Base-by-base conservation (phyloP, 2,329 filamentous ascomycete species). In the Aureobasidium pullulans region DNA sequence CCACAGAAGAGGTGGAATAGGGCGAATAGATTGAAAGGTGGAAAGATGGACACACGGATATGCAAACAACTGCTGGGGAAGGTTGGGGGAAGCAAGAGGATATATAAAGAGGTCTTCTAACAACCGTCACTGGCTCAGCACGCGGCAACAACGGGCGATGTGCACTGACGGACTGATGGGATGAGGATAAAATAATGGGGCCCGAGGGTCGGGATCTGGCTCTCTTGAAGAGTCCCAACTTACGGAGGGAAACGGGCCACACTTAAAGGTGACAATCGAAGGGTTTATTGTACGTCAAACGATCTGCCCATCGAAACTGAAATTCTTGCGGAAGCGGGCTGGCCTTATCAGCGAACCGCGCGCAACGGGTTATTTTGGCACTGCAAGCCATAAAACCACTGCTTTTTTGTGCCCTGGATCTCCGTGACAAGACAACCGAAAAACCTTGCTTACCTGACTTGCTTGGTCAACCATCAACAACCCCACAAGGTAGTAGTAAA, bases 251-350 rank as follows among this genome's bases (percentile, higher is more conserved):
- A 61, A 61, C 61, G 61, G 61, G 56, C 40, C 52, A 46, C 48
- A 52, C 52, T 57, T 40, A 32, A 43, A 37, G 37, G 37, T n/a
- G 16, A 46, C 19, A 46, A 46, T 46, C 37, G 49, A 49, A 54
- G 46, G 39, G 49, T 63, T 63, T 60, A 31, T 53, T 48, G 53
- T 63, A 63, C 61, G 61, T 63, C 61, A 63, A 63, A 47, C 57
- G 59, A 61, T 63, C 49, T 59, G 43, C 60, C 57, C 61, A 63
- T 60, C 59, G 52, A 61, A 61, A 61, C 53, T 57, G 31, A 48
- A 46, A 48, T 42, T 43, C 19, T 23, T 36, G 52, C 40, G 19
- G 31, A 19, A 56, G 40, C 57, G 44, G 47, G 49, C 34, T 37
- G 48, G 50, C 52, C 37, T 57, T 57, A 57, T 61, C 59, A 57